Base-by-base conservation (phyloP, 805 yeast species). In the Vanderwaltozyma verrucispora region DNA sequence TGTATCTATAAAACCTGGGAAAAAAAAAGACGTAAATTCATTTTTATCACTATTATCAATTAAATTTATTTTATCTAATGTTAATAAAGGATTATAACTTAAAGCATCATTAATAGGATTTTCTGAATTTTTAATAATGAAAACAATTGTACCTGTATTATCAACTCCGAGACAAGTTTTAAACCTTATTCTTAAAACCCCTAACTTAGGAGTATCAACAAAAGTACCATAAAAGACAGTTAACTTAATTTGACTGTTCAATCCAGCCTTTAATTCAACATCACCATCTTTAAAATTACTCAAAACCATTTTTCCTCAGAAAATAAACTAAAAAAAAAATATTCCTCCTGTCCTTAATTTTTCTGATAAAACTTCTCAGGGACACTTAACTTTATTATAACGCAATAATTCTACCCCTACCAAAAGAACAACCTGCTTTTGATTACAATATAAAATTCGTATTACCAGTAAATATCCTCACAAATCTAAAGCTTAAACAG, bases 1-100 rank as follows among this genome's bases (percentile, higher is more conserved):
- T 1, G 92, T 80, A 49, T 84, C 94, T 5, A 83, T 62, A 48
- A 83, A 83, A 0, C 94, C 94, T 0, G 94, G 94, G 50, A 85
- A 76, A 50, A 80, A 75, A 56, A 89, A 89, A 5, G 38, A 28
- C 2, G 37, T 29, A 5, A 28, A 36, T 15, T 35, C 34, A 3
- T 37, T 30, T 2, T 21, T 23, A 4, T 31, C 29, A 3, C 25
- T 12, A 11, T 19, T 27, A 39, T 65, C 65, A 7, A 66, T 54
- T 2, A 71, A 39, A 1, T 37, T 48, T 38, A 39, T 46, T 14
- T 51, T 51, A 25, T 30, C 23, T 4, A 42, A 34, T 6, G 28
- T 21, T 32, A 52, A 32, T 4, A 36, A 14, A 10, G 48, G 33
- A 35, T 51, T 50, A 29, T 42, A 47, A 1, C 37, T 40, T 20